Conservation (phyloP, 305 asterid species). For the Solanum hybrid region DNA sequence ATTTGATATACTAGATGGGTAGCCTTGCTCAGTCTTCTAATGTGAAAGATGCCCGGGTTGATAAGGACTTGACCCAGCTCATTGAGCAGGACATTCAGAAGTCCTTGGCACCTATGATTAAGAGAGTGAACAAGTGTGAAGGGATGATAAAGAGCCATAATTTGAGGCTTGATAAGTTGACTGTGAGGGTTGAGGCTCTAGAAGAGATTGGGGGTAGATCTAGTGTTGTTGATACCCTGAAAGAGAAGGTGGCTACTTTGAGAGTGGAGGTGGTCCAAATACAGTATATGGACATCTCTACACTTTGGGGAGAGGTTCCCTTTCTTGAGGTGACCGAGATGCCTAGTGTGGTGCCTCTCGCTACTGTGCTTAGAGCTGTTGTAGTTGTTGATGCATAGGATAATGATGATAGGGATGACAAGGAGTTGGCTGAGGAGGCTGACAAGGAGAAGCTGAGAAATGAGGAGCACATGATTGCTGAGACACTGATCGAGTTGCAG, state of each 20-base stretch:
- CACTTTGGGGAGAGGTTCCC: not conserved
- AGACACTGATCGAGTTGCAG: too few relatives aligned
- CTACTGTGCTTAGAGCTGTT: not conserved
- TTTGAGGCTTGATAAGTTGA: not conserved
- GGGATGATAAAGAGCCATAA: not conserved
- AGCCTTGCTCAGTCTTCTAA: not conserved
- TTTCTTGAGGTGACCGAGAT: not conserved
- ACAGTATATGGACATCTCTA: not conserved
- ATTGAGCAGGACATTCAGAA: not conserved
- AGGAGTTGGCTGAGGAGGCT: too few relatives aligned
- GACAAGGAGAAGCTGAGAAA: too few relatives aligned
- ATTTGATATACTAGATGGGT: not conserved
- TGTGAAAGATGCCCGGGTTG: not conserved
- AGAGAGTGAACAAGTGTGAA: not conserved
- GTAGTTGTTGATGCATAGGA: not conserved
- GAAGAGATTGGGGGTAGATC: too few relatives aligned
- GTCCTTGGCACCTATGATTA: not conserved
- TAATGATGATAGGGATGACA: too few relatives aligned
- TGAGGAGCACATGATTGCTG: too few relatives aligned
- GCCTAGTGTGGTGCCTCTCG: not conserved
- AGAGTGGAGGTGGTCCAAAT: not conserved
- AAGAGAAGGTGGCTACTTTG: not conserved
- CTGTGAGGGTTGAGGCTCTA: not conserved
- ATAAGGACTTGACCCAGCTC: not conserved
- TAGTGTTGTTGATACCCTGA: too few relatives aligned